Conservation (phyloP, 2,329 filamentous ascomycete species). For the Mollisiaceae sp. region DNA sequence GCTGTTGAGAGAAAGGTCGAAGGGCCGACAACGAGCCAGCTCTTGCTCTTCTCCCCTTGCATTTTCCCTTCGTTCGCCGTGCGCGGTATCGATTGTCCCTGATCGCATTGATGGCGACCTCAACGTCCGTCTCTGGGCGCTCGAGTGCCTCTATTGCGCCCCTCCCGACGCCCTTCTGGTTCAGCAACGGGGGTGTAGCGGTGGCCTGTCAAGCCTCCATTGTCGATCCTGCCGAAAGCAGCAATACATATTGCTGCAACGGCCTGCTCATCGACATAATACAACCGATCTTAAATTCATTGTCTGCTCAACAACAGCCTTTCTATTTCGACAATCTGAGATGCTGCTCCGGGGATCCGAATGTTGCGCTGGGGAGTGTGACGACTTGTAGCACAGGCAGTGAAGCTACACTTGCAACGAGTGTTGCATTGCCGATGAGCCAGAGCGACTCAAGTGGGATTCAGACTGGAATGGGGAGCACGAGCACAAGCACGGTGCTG, state of each 20-base stretch:
- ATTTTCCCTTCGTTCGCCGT: background rate
- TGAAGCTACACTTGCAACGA: background rate
- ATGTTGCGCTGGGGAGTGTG: constrained; percentile 5
- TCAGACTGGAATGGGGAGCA: background rate
- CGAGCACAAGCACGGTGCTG: constrained; percentile 1
- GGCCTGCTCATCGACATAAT: constrained; percentile 13
- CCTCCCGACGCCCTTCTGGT: constrained; percentile 8
- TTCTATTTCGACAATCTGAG: constrained; percentile 9
- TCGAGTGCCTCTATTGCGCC: background rate
- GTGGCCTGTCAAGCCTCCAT: background rate
- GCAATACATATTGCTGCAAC: constrained; percentile 7
- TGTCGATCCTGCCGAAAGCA: background rate
- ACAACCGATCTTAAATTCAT: background rate
- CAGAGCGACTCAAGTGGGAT: background rate
- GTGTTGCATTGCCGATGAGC: background rate
- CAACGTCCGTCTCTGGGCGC: background rate
- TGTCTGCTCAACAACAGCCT: constrained; percentile 7
- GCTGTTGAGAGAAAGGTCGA: background rate
- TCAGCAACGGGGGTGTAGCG: background rate
- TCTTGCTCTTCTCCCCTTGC: background rate
- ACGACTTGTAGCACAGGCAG: constrained; percentile 4
- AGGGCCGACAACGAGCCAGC: background rate
- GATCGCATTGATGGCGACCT: background rate
- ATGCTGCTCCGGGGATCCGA: constrained; percentile 8
- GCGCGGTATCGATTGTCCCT: background rate